Conservation (phyloP, 768 basidiomycete species). For the Rhodotorula toruloides region DNA sequence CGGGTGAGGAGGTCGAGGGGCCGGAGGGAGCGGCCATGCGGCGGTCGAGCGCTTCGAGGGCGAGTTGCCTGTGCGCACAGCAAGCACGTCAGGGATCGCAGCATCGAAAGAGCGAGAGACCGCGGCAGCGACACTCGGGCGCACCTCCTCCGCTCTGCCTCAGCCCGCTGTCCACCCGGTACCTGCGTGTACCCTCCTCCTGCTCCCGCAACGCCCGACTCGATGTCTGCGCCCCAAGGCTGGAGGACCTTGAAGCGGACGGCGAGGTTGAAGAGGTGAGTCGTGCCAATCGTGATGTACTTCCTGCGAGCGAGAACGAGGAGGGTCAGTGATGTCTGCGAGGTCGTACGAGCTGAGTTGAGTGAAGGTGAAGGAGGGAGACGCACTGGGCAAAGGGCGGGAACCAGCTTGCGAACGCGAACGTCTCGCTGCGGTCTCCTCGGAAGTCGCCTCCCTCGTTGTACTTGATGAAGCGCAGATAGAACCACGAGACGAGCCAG, state of each 20-base stretch:
- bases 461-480: constrained; percentile 94
- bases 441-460: constrained; percentile 64
- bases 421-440: constrained; percentile 94
- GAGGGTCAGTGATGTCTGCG: not conserved
- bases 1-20: too few relatives aligned
- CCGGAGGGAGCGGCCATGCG: constrained; percentile 54
- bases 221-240: constrained; percentile 59
- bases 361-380: not conserved
- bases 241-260: constrained; percentile 70
- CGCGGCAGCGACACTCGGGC: constrained; percentile 38
- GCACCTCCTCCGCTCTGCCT: constrained; percentile 90
- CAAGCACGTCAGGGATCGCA: not conserved
- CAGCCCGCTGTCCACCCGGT: constrained; percentile 85
- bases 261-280: constrained; percentile 59
- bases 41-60: constrained; percentile 92
- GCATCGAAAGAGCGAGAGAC: not conserved
- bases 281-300: constrained; percentile 64
- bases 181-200: constrained; percentile 60
- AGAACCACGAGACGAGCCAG: constrained; percentile 95
- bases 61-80: constrained; percentile 65
- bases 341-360: too few relatives aligned
- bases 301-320: constrained; percentile 52
- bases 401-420: constrained; percentile 92
- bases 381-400: constrained; percentile 89
- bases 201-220: constrained; percentile 51